Percentiles rank a stretch among this genome's conserved stretches.
These are phyloP conservation scores for Monascus purpureus DNA, from an alignment of 495 filamentous ascomycete genomes.

Conservation along the genomic window DNA sequence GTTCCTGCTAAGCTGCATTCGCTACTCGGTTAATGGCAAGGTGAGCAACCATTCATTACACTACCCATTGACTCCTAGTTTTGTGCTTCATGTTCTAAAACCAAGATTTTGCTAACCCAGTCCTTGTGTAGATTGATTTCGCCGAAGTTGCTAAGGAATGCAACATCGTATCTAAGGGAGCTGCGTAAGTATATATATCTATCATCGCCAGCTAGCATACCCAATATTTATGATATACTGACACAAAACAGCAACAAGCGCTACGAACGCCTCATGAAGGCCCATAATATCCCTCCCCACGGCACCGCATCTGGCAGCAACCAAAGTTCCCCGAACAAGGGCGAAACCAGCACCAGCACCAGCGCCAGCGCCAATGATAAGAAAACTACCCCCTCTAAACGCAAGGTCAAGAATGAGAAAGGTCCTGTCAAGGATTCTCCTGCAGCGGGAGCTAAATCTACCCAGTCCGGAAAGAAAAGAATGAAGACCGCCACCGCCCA, in stretches of 20 bases:
- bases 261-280: slow-evolving; percentile 49
- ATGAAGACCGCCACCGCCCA: too few species aligned
- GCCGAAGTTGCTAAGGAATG: slow-evolving; percentile 47
- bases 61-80: neutral
- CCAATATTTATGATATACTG: too few species aligned
- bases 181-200: slow-evolving; percentile 41
- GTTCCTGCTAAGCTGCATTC: slow-evolving; percentile 52
- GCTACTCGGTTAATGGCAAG: slow-evolving; percentile 39
- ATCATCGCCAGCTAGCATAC: slow-evolving; percentile 1
- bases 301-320: neutral
- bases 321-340: neutral
- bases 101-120: too few species aligned
- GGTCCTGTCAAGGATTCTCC: too few species aligned
- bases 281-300: slow-evolving; percentile 30
- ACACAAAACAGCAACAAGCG: slow-evolving; percentile 46
- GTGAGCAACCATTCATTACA: slow-evolving; percentile 19
- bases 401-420: neutral
- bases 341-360: slow-evolving; percentile 5
- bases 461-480: too few species aligned
- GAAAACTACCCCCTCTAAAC: neutral
- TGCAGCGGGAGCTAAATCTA: too few species aligned
- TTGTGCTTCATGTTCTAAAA: neutral
- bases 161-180: slow-evolving; percentile 45
- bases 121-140: slow-evolving; percentile 56
- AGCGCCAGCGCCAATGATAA: slow-evolving; percentile 3